These are phyloP conservation scores for Fraxinus paxiana DNA, from an alignment of 305 asterid species.

Conservation along the genomic window DNA sequence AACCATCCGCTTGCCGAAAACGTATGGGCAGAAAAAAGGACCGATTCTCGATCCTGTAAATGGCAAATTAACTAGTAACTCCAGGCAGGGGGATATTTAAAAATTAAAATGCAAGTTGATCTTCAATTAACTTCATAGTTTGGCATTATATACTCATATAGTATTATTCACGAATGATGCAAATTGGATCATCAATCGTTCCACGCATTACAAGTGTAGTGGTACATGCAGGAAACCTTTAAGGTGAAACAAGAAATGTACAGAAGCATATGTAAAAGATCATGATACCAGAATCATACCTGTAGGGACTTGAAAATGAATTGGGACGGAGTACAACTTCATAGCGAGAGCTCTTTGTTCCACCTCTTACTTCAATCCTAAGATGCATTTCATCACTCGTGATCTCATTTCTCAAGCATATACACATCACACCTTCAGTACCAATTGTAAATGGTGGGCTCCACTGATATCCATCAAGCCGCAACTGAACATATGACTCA, in stretches of 20 bases:
- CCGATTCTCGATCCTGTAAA: conserved; percentile 85
- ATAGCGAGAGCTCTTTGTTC: conserved; percentile 67
- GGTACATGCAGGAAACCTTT: not conserved
- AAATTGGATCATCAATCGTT: conserved; percentile 10
- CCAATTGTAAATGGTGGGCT: conserved; percentile 74
- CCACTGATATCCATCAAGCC: conserved; percentile 85
- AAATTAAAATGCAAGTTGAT: conserved; percentile 14
- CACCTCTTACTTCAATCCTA: conserved; percentile 83
- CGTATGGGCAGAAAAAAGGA: conserved; percentile 69
- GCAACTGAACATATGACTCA: conserved; percentile 47
- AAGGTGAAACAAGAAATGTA: not conserved
- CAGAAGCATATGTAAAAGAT: conserved; percentile 9
- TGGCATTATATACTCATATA: not conserved
- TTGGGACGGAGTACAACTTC: conserved; percentile 84
- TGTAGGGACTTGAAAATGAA: conserved; percentile 87
- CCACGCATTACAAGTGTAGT: not conserved
- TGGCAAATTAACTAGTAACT: conserved; percentile 28
- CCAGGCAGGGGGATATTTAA: conserved; percentile 11
- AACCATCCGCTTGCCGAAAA: conserved; percentile 83
- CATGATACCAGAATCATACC: conserved; percentile 44
- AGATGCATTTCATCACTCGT: conserved; percentile 43
- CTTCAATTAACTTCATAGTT: not conserved
- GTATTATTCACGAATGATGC: conserved; percentile 3
- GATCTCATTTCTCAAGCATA: conserved; percentile 65
- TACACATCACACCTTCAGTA: conserved; percentile 73